These are phyloP conservation scores for Luffa aegyptiaca DNA, from an alignment of 306 rosid species.

Conservation along the genomic window DNA sequence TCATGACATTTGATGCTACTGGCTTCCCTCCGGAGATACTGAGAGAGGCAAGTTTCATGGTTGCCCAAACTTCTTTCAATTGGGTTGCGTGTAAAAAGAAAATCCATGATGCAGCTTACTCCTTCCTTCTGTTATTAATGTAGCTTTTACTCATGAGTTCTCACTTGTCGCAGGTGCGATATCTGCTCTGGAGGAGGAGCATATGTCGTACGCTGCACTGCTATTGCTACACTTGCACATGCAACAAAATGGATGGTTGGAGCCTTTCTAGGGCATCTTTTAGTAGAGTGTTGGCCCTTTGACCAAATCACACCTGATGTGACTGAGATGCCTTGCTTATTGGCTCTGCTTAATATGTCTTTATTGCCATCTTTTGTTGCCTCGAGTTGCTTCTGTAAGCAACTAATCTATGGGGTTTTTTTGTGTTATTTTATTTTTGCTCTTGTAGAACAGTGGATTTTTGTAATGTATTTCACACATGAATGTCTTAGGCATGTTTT, in stretches of 20 bases:
- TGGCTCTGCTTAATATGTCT: constrained; percentile 86
- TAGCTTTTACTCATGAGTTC: constrained; percentile 56
- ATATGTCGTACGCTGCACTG: constrained; percentile 99
- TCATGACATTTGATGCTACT: constrained; percentile 78
- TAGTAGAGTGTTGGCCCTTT: constrained; percentile 90
- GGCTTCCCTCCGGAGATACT: constrained; percentile 93
- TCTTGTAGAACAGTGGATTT: constrained; percentile 8
- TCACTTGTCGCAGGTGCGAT: constrained; percentile 99
- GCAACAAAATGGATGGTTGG: constrained; percentile 97
- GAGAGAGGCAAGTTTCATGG: constrained; percentile 67
- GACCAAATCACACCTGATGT: constrained; percentile 89
- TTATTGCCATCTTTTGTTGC: constrained; percentile 91
- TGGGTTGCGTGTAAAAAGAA: neutral
- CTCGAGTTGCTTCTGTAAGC: constrained; percentile 99
- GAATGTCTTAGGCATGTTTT: constrained; percentile 7
- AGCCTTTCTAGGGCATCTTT: constrained; percentile 96
- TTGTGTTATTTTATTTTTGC: constrained; percentile 4
- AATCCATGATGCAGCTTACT: constrained; percentile 6
- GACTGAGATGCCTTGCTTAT: constrained; percentile 91
- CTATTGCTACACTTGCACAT: constrained; percentile 87
- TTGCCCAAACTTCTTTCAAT: neutral
- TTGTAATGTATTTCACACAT: neutral
- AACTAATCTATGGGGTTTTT: constrained; percentile 73
- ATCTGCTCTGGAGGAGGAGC: constrained; percentile 99
- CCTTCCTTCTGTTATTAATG: constrained; percentile 16